phyloP scores from a whole-genome alignment of 2,329 filamentous ascomycete genomes.

The Scytalidium sp. region DNA sequence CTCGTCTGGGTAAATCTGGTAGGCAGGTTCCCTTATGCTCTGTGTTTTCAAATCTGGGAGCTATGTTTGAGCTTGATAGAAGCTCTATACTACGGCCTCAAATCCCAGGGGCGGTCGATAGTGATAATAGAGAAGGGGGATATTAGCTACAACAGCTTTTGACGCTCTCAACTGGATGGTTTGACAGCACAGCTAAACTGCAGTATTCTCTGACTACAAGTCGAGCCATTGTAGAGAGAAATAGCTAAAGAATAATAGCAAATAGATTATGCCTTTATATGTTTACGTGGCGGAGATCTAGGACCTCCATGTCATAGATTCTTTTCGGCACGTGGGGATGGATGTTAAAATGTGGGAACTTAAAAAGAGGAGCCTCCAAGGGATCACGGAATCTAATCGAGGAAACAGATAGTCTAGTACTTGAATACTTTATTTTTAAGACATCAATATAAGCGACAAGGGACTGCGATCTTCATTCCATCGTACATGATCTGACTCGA shows the following conservation, averaged over 20 bases:
- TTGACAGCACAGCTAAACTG: constrained; percentile 8
- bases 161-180: constrained; percentile 8
- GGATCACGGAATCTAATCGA: no score
- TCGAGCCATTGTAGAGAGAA: background rate
- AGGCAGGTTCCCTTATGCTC: constrained; percentile 9
- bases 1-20: constrained; percentile 15
- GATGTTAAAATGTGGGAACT: no score
- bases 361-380: no score
- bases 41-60: background rate
- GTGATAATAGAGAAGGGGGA: constrained; percentile 8
- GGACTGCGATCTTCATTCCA: background rate
- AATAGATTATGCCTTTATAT: constrained; percentile 4
- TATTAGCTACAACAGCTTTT: constrained; percentile 8
- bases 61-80: constrained; percentile 4
- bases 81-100: constrained; percentile 3
- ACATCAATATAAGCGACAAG: background rate
- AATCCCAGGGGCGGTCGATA: constrained; percentile 10
- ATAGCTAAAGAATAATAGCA: constrained; percentile 3
- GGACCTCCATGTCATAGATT: background rate
- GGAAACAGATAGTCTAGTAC: no score
- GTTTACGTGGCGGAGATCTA: constrained; percentile 2
- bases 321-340: background rate
- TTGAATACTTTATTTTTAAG: no score
- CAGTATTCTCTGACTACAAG: constrained; percentile 5
- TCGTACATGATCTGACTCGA: background rate